Evolutionary conservation across 1,139 yeast genomes (phyloP).

Genomic region (Yamadazyma conglobata): DNA sequence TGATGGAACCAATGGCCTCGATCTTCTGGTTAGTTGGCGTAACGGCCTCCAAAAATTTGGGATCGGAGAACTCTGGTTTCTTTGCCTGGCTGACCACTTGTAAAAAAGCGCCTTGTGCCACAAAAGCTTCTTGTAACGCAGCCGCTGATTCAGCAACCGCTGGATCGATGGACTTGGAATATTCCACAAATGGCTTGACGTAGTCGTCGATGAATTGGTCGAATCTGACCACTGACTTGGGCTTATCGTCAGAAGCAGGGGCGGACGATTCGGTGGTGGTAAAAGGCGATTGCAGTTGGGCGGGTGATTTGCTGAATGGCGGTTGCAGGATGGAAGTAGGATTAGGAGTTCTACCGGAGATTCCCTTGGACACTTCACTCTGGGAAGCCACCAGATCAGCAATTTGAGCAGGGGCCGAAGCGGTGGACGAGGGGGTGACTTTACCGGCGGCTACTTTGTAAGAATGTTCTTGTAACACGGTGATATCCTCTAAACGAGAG

Average conservation of each 20-base stretch:
- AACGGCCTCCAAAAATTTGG: slow-evolving; percentile 55
- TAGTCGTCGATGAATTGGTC: slow-evolving; percentile 49
- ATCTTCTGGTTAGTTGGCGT: slow-evolving; percentile 66
- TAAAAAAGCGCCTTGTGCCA: slow-evolving; percentile 56
- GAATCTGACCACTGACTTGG: slow-evolving; percentile 51
- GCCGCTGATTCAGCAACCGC: slow-evolving; percentile 58
- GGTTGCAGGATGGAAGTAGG: too few relatives aligned
- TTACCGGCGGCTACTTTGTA: slow-evolving; percentile 12
- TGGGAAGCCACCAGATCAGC: slow-evolving; percentile 3
- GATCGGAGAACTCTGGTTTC: slow-evolving; percentile 60
- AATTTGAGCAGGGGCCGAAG: slow-evolving; percentile 14
- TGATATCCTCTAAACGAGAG: slow-evolving; percentile 84
- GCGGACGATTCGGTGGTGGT: slow-evolving; percentile 7
- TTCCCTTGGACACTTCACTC: too few relatives aligned
- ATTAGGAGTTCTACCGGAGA: too few relatives aligned
- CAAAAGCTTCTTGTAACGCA: slow-evolving; percentile 57
- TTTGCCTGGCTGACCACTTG: slow-evolving; percentile 55
- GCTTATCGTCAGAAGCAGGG: slow-evolving; percentile 20
- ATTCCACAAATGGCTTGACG: slow-evolving; percentile 58
- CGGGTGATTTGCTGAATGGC: too few relatives aligned
- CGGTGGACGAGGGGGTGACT: background rate
- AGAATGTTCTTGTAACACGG: slow-evolving; percentile 67
- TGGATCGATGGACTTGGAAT: slow-evolving; percentile 61
- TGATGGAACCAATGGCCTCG: slow-evolving; percentile 54
- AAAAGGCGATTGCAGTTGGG: too few relatives aligned